Evolutionary conservation across 108 stramenopile species (phyloP), one percentile per base, ranked within the genome.

Genomic region (Pseudonitzschia multiseries): DNA sequence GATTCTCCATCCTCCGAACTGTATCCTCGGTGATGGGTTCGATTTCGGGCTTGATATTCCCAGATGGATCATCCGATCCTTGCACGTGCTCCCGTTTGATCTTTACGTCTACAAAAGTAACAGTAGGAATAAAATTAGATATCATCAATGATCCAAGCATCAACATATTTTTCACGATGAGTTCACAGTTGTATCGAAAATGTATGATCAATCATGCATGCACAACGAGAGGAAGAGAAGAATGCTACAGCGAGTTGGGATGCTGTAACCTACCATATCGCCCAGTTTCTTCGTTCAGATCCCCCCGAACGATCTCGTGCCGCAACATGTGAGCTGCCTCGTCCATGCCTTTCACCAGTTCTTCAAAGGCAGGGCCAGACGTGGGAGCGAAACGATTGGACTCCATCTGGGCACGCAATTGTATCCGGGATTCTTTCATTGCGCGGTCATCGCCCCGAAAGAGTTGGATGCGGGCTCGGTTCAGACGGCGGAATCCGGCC

Each of bases 281-380:
- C 56, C 87, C 87, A 4, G 83, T 84, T 10, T 90, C 79, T 62
- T 81, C 68, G 65, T 94, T 94, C 42, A 92, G 77, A 57, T 92
- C 76, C 18, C 93, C 93, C 41, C 83, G 79, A 22, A 92, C 88
- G 69, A 92, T 89, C 20, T 89, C 91, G 71, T 90, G 88, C 13
- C 73, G 53, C 28, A 94, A 31, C 93, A 94, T 94, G 70, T 90
- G 87, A 33, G 88, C 88, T 24, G 93, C 93, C 61, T 94, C 93
- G 69, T 94, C 93, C 57, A 91, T 82, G 79, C 91, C 91, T n/a
- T 73, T 53, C 41, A 95, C 42, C 51, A 91, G 61, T 59, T 71
- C 86, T 67, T 89, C 89, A 50, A 89, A 83, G 24, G 82, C 87
- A 14, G 78, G 81, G 66, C 85, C 87, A 13, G 81, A 77, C 8